phyloP scores from a whole-genome alignment of 2,329 filamentous ascomycete species.

The Apiospora marii region DNA sequence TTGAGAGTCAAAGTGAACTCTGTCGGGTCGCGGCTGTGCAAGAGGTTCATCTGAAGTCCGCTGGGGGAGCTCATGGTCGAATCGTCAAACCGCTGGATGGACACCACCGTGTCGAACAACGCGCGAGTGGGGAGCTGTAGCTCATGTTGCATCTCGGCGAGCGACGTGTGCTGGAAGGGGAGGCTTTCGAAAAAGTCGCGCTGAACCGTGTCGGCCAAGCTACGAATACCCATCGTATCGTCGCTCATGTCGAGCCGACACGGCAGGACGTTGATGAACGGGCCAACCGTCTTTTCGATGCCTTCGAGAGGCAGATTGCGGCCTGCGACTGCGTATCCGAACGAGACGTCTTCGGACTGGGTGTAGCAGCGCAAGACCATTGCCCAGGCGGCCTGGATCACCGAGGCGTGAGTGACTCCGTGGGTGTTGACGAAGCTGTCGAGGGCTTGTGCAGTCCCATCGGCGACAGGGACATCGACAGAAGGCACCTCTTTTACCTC shows the following conservation, averaged over 20 bases:
- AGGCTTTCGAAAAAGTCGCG: conserved; percentile 25
- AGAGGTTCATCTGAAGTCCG: conserved; percentile 25
- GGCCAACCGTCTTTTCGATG: conserved; percentile 33
- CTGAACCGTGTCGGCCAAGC: conserved; percentile 22
- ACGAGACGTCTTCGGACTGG: conserved; percentile 47
- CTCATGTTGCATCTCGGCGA: conserved; percentile 26
- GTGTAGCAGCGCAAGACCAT: conserved; percentile 47
- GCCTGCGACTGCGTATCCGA: conserved; percentile 51
- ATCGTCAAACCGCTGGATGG: conserved; percentile 26
- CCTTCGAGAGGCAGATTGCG: conserved; percentile 35
- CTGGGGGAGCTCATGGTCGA: conserved; percentile 20
- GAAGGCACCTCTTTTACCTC: not conserved
- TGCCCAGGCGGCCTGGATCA: conserved; percentile 51
- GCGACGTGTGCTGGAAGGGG: conserved; percentile 24
- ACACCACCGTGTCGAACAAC: conserved; percentile 48
- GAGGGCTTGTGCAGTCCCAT: not conserved
- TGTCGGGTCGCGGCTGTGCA: conserved; percentile 24
- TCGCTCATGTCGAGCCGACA: conserved; percentile 39
- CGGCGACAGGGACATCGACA: conserved; percentile 14
- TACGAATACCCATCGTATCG: not conserved
- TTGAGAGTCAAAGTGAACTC: conserved; percentile 27
- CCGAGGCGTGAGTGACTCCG: conserved; percentile 32
- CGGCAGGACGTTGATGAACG: conserved; percentile 40
- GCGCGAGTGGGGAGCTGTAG: conserved; percentile 43
- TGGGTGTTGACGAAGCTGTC: conserved; percentile 12